A percentile compares a stretch with the other conserved stretches of the same genome.
Evolutionary conservation across 495 filamentous ascomycete species (phyloP).

Genomic region (Podospora appendiculata): DNA sequence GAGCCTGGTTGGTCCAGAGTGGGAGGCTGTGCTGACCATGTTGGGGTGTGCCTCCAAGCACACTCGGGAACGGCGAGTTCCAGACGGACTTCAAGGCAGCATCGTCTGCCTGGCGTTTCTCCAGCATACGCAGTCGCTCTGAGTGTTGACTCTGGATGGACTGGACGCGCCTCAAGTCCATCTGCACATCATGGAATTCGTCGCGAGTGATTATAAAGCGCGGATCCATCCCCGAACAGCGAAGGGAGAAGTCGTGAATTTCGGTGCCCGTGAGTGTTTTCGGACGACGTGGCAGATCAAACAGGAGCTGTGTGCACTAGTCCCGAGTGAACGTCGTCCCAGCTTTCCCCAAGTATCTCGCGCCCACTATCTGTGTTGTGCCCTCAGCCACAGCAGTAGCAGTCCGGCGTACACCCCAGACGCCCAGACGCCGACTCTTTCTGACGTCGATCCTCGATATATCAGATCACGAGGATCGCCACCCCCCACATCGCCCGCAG

Average conservation of each 20-base stretch:
- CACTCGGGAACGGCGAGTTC: conserved; percentile 79
- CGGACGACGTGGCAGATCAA: background rate
- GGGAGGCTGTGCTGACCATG: conserved; percentile 52
- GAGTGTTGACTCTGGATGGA: conserved; percentile 69
- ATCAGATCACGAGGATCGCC: conserved; percentile 29
- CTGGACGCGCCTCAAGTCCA: conserved; percentile 79
- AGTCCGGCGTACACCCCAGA: too few relatives aligned
- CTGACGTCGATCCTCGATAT: conserved; percentile 21
- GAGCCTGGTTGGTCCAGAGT: conserved; percentile 1
- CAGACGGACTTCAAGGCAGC: conserved; percentile 77
- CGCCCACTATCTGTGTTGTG: too few relatives aligned
- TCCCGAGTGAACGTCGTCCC: background rate
- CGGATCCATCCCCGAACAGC: conserved; percentile 43
- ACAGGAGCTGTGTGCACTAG: background rate
- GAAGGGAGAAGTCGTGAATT: background rate
- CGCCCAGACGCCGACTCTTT: background rate
- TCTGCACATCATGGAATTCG: conserved; percentile 80
- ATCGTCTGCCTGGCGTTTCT: conserved; percentile 76
- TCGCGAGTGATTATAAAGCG: conserved; percentile 47
- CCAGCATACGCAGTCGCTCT: conserved; percentile 71
- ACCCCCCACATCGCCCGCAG: conserved; percentile 29
- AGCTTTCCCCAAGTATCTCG: background rate
- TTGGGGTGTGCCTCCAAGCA: conserved; percentile 68
- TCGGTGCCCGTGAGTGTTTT: background rate
- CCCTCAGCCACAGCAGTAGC: too few relatives aligned